These are phyloP conservation scores for Seiridium cupressi DNA, from an alignment of 2,329 filamentous ascomycete species.

Conservation along the genomic window DNA sequence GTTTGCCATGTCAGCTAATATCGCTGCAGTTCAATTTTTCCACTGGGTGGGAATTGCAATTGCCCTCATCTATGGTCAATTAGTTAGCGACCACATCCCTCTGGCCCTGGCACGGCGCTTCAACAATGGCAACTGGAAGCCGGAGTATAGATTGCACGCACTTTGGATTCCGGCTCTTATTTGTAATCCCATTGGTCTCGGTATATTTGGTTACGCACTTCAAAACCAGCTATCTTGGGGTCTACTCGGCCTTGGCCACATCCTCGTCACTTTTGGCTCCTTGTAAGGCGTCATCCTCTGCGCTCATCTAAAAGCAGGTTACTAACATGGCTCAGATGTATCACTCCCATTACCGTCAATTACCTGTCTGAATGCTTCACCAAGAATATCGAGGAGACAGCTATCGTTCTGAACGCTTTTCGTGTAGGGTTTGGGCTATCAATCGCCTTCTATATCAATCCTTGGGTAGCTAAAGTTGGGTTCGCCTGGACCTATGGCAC, in stretches of 20 bases:
- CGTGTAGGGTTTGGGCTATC: constrained; percentile 34
- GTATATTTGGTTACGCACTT: constrained; percentile 35
- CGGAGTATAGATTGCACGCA: constrained; percentile 35
- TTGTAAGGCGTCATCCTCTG: constrained; percentile 10
- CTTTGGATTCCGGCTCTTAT: constrained; percentile 28
- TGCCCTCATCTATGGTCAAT: constrained; percentile 32
- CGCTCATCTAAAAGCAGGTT: not conserved
- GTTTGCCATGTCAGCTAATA: not conserved
- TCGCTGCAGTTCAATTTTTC: constrained; percentile 22
- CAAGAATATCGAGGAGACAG: constrained; percentile 32
- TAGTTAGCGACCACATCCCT: constrained; percentile 36
- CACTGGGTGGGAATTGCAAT: constrained; percentile 38
- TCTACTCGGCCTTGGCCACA: constrained; percentile 35
- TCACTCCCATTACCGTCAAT: constrained; percentile 30
- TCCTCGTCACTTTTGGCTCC: constrained; percentile 36
- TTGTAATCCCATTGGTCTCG: constrained; percentile 29
- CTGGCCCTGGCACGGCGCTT: constrained; percentile 26
- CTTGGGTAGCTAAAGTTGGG: constrained; percentile 32
- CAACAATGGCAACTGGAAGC: constrained; percentile 31
- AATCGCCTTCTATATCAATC: constrained; percentile 36
- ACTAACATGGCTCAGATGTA: constrained; percentile 2
- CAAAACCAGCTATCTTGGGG: constrained; percentile 38
- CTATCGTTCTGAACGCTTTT: constrained; percentile 29
- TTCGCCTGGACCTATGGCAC: not conserved
- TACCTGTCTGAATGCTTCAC: constrained; percentile 31